A percentile compares a stretch with the other conserved stretches of the same genome.
Conservation (phyloP, 345 rosid genomes). For the Garcia nutans region DNA sequence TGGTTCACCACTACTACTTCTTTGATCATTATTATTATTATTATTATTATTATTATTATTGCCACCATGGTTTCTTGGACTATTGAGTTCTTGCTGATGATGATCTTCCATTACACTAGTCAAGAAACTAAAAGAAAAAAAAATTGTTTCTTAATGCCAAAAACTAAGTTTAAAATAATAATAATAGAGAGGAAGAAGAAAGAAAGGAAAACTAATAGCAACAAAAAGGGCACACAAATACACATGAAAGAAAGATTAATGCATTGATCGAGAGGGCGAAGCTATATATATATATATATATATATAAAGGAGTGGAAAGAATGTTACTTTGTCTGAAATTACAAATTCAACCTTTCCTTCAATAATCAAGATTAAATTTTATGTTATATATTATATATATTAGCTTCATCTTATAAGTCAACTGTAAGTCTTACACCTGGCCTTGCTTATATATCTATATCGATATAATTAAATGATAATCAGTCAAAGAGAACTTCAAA, state of each 20-base stretch:
- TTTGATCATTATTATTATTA: slow-evolving; percentile 19
- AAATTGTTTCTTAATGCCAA: slow-evolving; percentile 13
- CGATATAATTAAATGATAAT: background rate
- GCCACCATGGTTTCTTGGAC: slow-evolving; percentile 33
- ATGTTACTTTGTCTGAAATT: slow-evolving; percentile 34
- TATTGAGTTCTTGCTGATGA: slow-evolving; percentile 48
- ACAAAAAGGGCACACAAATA: slow-evolving; percentile 26
- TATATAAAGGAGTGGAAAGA: slow-evolving; percentile 35
- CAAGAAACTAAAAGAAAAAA: slow-evolving; percentile 6
- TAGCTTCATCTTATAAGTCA: slow-evolving; percentile 9
- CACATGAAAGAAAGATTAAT: slow-evolving; percentile 23
- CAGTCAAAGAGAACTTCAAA: background rate
- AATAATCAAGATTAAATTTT: background rate
- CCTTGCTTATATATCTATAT: background rate
- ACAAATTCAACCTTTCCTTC: slow-evolving; percentile 39
- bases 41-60: background rate
- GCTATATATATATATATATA: slow-evolving; percentile 24
- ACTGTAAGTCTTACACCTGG: slow-evolving; percentile 7
- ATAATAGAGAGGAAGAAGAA: slow-evolving; percentile 4
- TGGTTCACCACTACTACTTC: slow-evolving; percentile 45
- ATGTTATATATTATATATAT: background rate
- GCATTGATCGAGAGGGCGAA: slow-evolving; percentile 26
- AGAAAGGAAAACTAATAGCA: background rate
- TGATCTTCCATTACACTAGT: slow-evolving; percentile 55
- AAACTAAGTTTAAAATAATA: slow-evolving; percentile 20